Evolutionary conservation across 306 rosid genomes (phyloP), one percentile per base, ranked within the genome.

Genomic region (Quercus variabilis): DNA sequence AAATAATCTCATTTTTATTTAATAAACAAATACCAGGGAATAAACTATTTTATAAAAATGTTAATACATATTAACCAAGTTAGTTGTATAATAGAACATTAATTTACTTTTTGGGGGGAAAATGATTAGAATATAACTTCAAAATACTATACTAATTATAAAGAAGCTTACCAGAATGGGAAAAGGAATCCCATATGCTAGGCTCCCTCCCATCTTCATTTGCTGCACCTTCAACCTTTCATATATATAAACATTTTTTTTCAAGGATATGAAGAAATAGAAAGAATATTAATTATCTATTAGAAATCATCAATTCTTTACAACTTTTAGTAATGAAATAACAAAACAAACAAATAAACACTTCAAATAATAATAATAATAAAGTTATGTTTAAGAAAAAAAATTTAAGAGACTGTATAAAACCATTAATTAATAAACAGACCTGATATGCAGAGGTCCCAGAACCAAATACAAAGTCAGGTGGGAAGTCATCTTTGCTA

Each of bases 401-500:
- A 56, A 18, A 56, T 18, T n/a, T 19, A 20, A 14, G 3, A 35
- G 43, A 35, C 9, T 35, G 10, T 38, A 38, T 38, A 38, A 38
- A 38, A 38, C 43, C 43, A 38, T 6, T 38, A 38, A 51, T n/a
- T 30, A 49, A 26, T 26, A 0, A 17, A 69, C 10, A 7, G 20
- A 85, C 96, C 91, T 92, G 96, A 56, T 86, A 92, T 68, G 96
- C 96, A 1, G 96, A 85, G 73, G 91, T 76, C 74, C 83, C 71
- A 2, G 91, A 89, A n/a, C 96, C 93, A 76, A 92, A 92, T 0
- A 91, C 85, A 72, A 92, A 89, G 19, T 63, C 74, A 20, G 87
- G 12, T 41, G 97, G 96, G 80, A 92, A 89, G n/a, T 92, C 91
- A 75, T 79, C 68, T 82, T 86, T 89, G 78, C 63, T 82, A 55